phyloP scores from a whole-genome alignment of 148 eudicot species.

The Heliosperma pusillum region DNA sequence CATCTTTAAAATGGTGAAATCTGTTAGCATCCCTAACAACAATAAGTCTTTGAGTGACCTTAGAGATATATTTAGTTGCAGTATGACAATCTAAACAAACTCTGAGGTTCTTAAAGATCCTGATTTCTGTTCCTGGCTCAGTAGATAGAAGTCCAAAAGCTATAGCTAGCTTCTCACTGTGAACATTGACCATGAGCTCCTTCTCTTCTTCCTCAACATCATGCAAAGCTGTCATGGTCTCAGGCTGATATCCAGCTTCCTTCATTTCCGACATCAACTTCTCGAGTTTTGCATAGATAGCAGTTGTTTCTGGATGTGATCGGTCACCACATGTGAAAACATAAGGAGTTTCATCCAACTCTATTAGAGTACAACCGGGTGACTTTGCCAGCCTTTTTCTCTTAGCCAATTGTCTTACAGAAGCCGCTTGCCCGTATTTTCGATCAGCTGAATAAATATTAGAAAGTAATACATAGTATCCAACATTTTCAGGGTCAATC shows the following conservation, averaged over 20 bases:
- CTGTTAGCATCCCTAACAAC: constrained; percentile 85
- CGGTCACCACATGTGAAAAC: constrained; percentile 66
- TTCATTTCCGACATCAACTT: constrained; percentile 63
- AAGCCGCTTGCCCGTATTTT: constrained; percentile 60
- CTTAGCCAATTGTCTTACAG: constrained; percentile 57
- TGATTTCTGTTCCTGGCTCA: constrained; percentile 61
- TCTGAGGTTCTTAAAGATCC: constrained; percentile 79
- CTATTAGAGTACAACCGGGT: constrained; percentile 76
- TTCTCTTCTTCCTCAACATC: constrained; percentile 94
- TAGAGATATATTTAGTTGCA: constrained; percentile 68
- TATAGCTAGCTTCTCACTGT: constrained; percentile 80
- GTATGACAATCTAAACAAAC: constrained; percentile 84
- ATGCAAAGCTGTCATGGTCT: constrained; percentile 60
- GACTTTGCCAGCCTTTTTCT: constrained; percentile 49
- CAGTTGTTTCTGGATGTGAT: constrained; percentile 47
- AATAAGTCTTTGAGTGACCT: constrained; percentile 54
- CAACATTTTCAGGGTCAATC: constrained; percentile 67
- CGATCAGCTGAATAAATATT: constrained; percentile 58
- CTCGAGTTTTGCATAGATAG: constrained; percentile 59
- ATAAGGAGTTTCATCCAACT: constrained; percentile 48
- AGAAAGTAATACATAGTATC: constrained; percentile 65
- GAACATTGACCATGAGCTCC: constrained; percentile 77
- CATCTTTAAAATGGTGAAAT: constrained; percentile 79
- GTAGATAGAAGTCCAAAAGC: constrained; percentile 71
- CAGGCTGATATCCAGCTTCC: constrained; percentile 71